These are phyloP conservation scores for Geotrichum armillariae DNA, from an alignment of 1,139 yeast species.

Conservation along the genomic window DNA sequence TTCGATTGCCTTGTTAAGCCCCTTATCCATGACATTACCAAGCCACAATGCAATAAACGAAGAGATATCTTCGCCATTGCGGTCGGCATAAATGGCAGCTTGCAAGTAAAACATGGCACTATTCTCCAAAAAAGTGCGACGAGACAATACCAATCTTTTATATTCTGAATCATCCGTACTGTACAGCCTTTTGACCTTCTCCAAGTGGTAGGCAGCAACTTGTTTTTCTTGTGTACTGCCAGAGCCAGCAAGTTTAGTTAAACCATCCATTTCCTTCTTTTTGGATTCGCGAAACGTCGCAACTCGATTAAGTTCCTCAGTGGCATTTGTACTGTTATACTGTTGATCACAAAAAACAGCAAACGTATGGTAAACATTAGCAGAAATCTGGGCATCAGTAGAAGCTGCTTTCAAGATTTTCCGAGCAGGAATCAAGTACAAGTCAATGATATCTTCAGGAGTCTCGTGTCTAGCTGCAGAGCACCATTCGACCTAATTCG, in stretches of 20 bases:
- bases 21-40: slow-evolving; percentile 51
- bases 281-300: slow-evolving; percentile 49
- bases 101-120: slow-evolving; percentile 63
- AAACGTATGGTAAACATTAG: slow-evolving; percentile 55
- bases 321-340: slow-evolving; percentile 47
- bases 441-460: slow-evolving; percentile 16
- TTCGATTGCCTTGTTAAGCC: slow-evolving; percentile 35
- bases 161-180: slow-evolving; percentile 53
- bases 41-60: slow-evolving; percentile 88
- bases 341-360: slow-evolving; percentile 80
- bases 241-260: slow-evolving; percentile 42
- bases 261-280: slow-evolving; percentile 37
- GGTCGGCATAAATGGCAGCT: slow-evolving; percentile 49
- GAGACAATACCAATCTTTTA: slow-evolving; percentile 41
- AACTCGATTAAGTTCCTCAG: slow-evolving; percentile 48
- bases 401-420: slow-evolving; percentile 23
- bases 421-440: slow-evolving; percentile 22
- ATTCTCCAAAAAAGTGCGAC: slow-evolving; percentile 49
- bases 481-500: slow-evolving; percentile 20
- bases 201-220: slow-evolving; percentile 32
- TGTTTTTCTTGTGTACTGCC: slow-evolving; percentile 18
- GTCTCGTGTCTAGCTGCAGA: slow-evolving; percentile 20
- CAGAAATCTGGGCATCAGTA: slow-evolving; percentile 32
- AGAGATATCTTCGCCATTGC: slow-evolving; percentile 61
- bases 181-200: slow-evolving; percentile 47